Conservation (phyloP, 148 eudicot species). For the Vaccinium vitisidaea region DNA sequence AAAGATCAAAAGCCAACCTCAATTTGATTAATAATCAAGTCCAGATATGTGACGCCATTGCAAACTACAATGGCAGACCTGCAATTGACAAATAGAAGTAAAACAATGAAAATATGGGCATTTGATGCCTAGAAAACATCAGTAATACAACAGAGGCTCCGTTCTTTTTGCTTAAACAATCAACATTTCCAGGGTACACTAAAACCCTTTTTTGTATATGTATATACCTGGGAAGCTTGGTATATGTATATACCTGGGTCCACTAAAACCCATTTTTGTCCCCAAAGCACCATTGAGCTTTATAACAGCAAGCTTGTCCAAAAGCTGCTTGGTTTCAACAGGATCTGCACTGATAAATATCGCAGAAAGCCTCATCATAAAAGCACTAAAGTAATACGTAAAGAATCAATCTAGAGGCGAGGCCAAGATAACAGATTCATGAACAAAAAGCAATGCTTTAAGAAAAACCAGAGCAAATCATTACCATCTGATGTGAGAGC, state of each 20-base stretch:
- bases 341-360: slow-evolving; percentile 34
- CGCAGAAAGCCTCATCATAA: neutral
- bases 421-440: neutral
- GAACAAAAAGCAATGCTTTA: neutral
- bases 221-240: slow-evolving; percentile 29
- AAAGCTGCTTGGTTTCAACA: slow-evolving; percentile 30
- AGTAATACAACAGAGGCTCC: neutral
- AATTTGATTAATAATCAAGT: slow-evolving; percentile 39
- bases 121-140: neutral
- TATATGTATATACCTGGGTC: slow-evolving; percentile 41
- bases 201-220: slow-evolving; percentile 35
- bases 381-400: neutral
- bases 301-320: slow-evolving; percentile 54
- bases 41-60: slow-evolving; percentile 42
- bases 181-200: slow-evolving; percentile 28
- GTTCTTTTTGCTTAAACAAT: slow-evolving; percentile 1
- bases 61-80: slow-evolving; percentile 42
- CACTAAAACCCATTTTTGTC: slow-evolving; percentile 41
- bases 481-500: slow-evolving; percentile 40
- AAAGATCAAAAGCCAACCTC: slow-evolving; percentile 34
- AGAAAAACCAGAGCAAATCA: neutral
- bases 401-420: neutral
- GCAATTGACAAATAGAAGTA: neutral
- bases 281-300: slow-evolving; percentile 38
- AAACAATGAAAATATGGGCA: neutral